phyloP scores from a whole-genome alignment of 352 stramenopile genomes.

The Globisporangium rhizosaccharum region DNA sequence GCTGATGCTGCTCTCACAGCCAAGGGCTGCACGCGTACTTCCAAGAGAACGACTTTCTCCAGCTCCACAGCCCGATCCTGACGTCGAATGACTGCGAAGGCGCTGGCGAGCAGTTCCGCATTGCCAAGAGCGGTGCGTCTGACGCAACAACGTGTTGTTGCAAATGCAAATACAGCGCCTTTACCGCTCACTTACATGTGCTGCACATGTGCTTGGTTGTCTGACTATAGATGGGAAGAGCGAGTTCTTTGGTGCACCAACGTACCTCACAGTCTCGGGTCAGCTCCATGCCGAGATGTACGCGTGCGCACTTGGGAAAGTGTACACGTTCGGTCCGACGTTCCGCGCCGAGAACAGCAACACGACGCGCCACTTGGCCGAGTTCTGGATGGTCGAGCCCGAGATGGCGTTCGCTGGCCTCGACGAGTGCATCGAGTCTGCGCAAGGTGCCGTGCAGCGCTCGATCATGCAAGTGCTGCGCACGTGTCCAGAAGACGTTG shows the following conservation, averaged over 20 bases:
- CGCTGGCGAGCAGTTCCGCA: constrained; percentile 97
- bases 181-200: background rate
- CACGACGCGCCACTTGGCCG: constrained; percentile 94
- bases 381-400: constrained; percentile 99
- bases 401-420: constrained; percentile 84
- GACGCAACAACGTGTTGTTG: background rate
- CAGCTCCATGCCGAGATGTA: constrained; percentile 97
- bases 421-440: constrained; percentile 91
- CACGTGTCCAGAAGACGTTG: constrained; percentile 87
- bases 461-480: constrained; percentile 80
- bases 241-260: constrained; percentile 94
- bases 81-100: constrained; percentile 98
- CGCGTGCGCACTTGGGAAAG: constrained; percentile 94
- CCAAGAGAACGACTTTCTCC: constrained; percentile 71
- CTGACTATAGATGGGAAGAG: constrained; percentile 66
- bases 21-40: constrained; percentile 72
- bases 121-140: constrained; percentile 68
- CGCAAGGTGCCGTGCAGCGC: constrained; percentile 90
- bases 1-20: constrained; percentile 16
- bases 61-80: constrained; percentile 92
- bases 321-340: constrained; percentile 99
- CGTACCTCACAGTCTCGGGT: constrained; percentile 87
- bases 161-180: too few relatives aligned
- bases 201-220: background rate
- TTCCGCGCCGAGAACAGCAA: constrained; percentile 99